Base-by-base conservation (phyloP, 2,329 filamentous ascomycete species). In the Alternaria burnsii region DNA sequence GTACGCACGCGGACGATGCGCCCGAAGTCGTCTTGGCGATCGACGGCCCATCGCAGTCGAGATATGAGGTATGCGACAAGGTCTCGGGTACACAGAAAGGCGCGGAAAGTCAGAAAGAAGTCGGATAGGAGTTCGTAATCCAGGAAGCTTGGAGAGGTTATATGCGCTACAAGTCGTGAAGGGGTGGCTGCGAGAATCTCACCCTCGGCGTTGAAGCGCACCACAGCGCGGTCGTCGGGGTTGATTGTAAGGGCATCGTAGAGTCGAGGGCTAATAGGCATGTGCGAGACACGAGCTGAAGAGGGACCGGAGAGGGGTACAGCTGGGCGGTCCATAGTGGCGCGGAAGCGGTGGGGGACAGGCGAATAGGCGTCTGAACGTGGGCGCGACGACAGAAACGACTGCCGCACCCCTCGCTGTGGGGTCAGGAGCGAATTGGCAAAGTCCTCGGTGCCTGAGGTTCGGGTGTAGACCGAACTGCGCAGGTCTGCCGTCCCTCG, bases 41-140 rank as follows among this genome's bases (percentile, higher is more conserved):
- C 87, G 50, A 97, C 84, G 0, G 95, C 93, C 95, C 95, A 99
- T 67, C 89, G 86, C 53, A 99, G 81, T 18, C 95, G 88, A 2
- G 94, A 90, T 63, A 98, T 85, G 16, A 99, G 84, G 84, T 97
- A 93, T 47, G 89, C 88, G 22, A 97, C 85, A 4, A 99, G 84
- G 70, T 94, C 90, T 20, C 85, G 83, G 0, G 91, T 84, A 12
- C 92, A 89, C 60, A 99, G 83, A 74, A 97, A 99, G 3, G 91
- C 87, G 50, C 95, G 91, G 74, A 93, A 99, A 0, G 95, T 98
- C 22, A 99, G 86, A 73, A 99, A 99, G 80, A 99, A 99, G 78
- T 99, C 95, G 1, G 95, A 98, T 5, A 99, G 87, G 5, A 99
- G 85, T 72, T 98, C 94, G 76, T 99, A 99, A 77, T 99, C 94